Conservation (phyloP, 805 yeast species). For the Candida berthetii region DNA sequence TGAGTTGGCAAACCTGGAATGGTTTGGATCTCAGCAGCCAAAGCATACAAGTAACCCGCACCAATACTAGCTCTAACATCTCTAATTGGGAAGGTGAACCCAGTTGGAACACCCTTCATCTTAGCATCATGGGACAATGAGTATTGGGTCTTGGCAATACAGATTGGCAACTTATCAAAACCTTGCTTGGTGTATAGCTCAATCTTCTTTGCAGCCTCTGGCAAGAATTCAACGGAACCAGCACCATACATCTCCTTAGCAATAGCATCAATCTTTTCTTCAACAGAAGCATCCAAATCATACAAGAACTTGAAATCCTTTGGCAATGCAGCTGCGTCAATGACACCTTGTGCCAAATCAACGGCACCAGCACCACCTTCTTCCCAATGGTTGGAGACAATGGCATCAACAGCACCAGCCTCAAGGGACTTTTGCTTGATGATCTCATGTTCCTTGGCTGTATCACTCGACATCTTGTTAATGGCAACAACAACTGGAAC, state of each 20-base stretch:
- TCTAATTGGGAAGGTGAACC: conserved; percentile 89
- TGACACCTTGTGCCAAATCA: conserved; percentile 77
- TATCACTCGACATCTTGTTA: conserved; percentile 80
- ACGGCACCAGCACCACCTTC: conserved; percentile 92
- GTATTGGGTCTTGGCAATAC: conserved; percentile 97
- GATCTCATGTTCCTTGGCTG: conserved; percentile 71
- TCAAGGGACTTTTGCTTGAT: conserved; percentile 73
- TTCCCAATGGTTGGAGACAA: conserved; percentile 91
- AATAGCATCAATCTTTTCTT: conserved; percentile 71
- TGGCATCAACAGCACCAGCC: conserved; percentile 94
- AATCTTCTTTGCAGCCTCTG: conserved; percentile 75
- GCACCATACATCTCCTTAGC: conserved; percentile 95
- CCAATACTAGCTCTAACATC: conserved; percentile 94
- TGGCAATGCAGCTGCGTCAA: conserved; percentile 55
- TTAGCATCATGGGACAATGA: conserved; percentile 91
- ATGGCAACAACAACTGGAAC: conserved; percentile 94
- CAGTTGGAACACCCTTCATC: conserved; percentile 92
- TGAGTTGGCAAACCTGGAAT: conserved; percentile 96
- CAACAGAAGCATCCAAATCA: conserved; percentile 65
- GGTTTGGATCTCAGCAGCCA: conserved; percentile 96
- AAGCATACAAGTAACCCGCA: conserved; percentile 93
- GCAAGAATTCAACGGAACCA: conserved; percentile 70
- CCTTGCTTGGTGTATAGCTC: conserved; percentile 83
- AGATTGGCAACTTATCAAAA: conserved; percentile 84
- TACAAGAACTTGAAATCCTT: conserved; percentile 58